Base-by-base conservation (phyloP, 208 protist species). In the Leishmania aethiopica region DNA sequence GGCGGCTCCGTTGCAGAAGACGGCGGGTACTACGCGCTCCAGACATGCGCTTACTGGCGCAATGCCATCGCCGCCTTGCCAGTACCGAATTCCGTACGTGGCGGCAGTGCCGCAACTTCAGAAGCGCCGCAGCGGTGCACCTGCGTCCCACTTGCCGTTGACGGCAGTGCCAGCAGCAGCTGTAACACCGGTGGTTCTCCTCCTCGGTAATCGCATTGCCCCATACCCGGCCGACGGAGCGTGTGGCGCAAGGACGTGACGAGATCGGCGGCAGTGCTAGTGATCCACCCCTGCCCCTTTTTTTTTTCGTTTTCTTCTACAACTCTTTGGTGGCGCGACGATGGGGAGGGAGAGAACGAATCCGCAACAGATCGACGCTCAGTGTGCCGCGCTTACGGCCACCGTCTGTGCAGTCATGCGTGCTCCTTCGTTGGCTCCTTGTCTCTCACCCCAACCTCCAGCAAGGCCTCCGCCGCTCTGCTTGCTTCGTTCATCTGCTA, bases 61-160 rank as follows among this genome's bases (percentile, higher is more conserved):
- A 45, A 17, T 1, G 17, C 2, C 49, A 17, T 11, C 72, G 13
- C 28, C 73, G 47, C 25, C 5, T 4, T n/a, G 3, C 1, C 75
- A 67, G 60, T 81, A 13, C n/a, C 40, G 64, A 19, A 79, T 86
- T 19, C 83, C 83, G 1, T 86, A 86, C 59, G 78, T 86, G 66
- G 78, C 51, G 64, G 51, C 37, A 3, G 83, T 86, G 40, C 35
- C 25, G 49, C 10, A 57, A 3, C 51, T 2, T 55, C 40, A 47
- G 51, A n/a, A 66, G 25, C 35, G 55, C n/a, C 11, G 2, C 73
- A 62, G 51, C 35, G 51, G 51, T 64, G 73, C 35, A 32, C 3
- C 45, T 19, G 51, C 40, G n/a, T 22, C 45, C 4, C 51, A 62
- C 73, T 28, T 17, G 37, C 70, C 70, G 70, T 51, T 35, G 25